phyloP scores from a whole-genome alignment of 83 land plant species.

The Thuja plicata region DNA sequence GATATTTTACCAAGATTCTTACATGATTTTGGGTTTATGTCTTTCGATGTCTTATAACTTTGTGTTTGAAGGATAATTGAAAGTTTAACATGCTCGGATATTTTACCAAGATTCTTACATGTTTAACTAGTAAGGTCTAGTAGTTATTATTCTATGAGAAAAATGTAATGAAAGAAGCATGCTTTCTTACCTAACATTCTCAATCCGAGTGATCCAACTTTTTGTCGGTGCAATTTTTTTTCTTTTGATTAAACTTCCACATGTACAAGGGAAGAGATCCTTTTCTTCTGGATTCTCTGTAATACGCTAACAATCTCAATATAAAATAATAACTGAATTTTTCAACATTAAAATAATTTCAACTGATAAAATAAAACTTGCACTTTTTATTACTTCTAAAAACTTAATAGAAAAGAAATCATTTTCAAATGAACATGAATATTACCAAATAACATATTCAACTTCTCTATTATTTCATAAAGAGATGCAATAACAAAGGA shows the following conservation, averaged over 20 bases:
- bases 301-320: too few species aligned
- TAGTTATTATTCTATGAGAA: background rate
- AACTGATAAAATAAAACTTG: too few species aligned
- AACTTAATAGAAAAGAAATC: too few species aligned
- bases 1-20: background rate
- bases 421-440: too few species aligned
- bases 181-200: background rate
- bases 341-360: too few species aligned
- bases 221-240: too few species aligned
- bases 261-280: background rate
- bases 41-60: too few species aligned
- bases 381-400: too few species aligned
- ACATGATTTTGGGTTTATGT: background rate
- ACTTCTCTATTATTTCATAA: too few species aligned
- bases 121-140: background rate
- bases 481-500: too few species aligned
- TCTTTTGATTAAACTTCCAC: background rate
- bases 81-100: background rate
- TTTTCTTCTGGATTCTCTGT: background rate
- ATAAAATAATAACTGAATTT: too few species aligned
- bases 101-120: background rate
- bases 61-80: background rate
- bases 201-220: background rate
- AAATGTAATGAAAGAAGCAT: background rate
- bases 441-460: too few species aligned